A percentile compares a stretch with the other conserved stretches of the same genome.
Conservation (phyloP, 306 rosid species). For the Fragaria ananassa region DNA sequence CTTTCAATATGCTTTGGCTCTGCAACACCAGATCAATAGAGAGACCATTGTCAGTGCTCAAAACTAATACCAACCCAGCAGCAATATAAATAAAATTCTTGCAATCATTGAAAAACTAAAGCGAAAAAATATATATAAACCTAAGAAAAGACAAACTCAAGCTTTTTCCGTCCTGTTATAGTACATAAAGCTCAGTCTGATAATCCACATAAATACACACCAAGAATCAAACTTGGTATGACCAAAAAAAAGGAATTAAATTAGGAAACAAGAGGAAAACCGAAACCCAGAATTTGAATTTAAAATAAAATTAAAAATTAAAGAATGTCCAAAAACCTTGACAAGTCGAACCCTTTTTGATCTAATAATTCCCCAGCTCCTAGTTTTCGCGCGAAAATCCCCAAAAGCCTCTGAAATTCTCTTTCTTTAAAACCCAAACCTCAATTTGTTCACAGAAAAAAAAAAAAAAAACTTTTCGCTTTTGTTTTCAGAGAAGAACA, state of each 20-base stretch:
- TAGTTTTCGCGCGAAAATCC: conserved; percentile 56
- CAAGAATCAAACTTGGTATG: neutral
- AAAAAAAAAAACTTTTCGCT: neutral
- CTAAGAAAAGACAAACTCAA: conserved; percentile 66
- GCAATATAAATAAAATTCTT: conserved; percentile 15
- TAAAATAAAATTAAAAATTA: conserved; percentile 15
- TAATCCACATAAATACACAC: conserved; percentile 28
- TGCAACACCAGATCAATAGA: conserved; percentile 40
- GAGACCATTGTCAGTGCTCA: conserved; percentile 39
- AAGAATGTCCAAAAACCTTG: conserved; percentile 42
- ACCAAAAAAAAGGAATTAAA: conserved; percentile 27
- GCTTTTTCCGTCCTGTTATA: conserved; percentile 40
- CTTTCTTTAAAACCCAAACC: neutral
- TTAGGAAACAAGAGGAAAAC: conserved; percentile 35
- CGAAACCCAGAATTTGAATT: conserved; percentile 32
- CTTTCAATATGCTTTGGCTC: conserved; percentile 72
- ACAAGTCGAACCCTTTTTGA: conserved; percentile 64
- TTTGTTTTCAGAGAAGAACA: neutral
- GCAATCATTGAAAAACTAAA: conserved; percentile 21
- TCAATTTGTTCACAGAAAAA: neutral
- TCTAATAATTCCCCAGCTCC: conserved; percentile 35
- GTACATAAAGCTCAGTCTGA: conserved; percentile 27
- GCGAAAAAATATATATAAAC: conserved; percentile 18
- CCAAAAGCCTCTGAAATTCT: neutral
- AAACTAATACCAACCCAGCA: conserved; percentile 13